phyloP scores from a whole-genome alignment of 1,284 basidiomycete species.

The Cystobasidiaceae sp. region DNA sequence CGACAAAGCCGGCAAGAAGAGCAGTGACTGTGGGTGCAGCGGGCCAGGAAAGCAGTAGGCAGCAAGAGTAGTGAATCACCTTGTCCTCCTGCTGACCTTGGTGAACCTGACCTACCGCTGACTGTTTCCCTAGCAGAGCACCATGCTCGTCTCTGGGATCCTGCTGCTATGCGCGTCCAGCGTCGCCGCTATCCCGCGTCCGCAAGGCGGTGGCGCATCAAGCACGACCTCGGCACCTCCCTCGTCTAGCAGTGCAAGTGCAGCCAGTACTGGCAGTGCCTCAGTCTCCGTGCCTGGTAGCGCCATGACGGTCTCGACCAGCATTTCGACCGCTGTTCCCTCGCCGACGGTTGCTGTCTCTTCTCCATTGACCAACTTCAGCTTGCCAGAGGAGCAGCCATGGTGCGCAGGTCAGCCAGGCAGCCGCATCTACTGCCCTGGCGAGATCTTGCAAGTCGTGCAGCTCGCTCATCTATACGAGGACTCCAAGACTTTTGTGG shows the following conservation, averaged over 20 bases:
- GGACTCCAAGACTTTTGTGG: constrained; percentile 80
- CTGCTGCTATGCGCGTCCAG: too few species aligned
- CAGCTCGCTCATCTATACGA: constrained; percentile 68
- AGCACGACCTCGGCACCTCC: constrained; percentile 1
- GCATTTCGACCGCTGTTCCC: constrained; percentile 60
- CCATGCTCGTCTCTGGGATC: too few species aligned
- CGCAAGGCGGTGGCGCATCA: constrained; percentile 2
- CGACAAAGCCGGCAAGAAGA: neutral
- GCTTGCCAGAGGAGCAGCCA: constrained; percentile 64
- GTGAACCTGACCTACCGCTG: too few species aligned
- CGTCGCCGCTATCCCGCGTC: neutral
- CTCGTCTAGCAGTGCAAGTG: neutral
- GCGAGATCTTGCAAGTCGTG: constrained; percentile 54
- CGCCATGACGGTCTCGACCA: constrained; percentile 19
- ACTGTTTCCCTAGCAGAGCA: too few species aligned
- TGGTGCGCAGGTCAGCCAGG: constrained; percentile 58
- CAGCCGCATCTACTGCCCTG: constrained; percentile 43
- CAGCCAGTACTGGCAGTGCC: neutral
- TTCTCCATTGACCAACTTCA: constrained; percentile 59
- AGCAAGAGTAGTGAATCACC: too few species aligned
- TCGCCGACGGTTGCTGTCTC: constrained; percentile 58
- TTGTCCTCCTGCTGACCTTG: neutral
- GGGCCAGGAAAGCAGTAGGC: too few species aligned
- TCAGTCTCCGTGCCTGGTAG: constrained; percentile 1
- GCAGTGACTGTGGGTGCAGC: neutral